Evolutionary conservation across 805 yeast genomes (phyloP), one percentile per base, ranked within the genome.

Genomic region (Ogataea populi-albae): DNA sequence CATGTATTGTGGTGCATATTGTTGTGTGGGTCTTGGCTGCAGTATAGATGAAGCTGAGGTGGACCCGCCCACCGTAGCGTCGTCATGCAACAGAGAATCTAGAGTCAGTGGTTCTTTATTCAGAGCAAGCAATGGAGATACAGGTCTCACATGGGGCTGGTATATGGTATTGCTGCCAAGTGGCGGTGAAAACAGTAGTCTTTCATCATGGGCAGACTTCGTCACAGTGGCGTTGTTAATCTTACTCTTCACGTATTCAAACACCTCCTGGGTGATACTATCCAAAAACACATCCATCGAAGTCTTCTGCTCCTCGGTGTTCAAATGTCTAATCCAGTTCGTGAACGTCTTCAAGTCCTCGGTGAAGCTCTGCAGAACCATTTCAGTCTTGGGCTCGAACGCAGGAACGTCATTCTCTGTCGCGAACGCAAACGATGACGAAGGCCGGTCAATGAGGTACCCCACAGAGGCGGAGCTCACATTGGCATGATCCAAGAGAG

Each of bases 211-310:
- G 8, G 35, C 38, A 10, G 44, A 17, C 33, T 35, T 37, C 18
- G 44, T 41, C 24, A 41, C 40, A 17, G 45, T 39, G 7, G 46
- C 35, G 35, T 38, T 46, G 33, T 68, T 71, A 37, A 71, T 52
- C 40, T 65, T 68, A 17, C 66, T 56, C 48, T 67, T 66, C 48
- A 71, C 65, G 26, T 71, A 61, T 21, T 68, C 56, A 45, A 72
- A 59, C 20, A 69, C 69, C 40, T 68, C 75, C 32, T 65, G 57
- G 6, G 70, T 67, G 35, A 73, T 59, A 40, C 61, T 64, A 41
- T 57, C 59, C 44, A 76, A 59, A 52, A 75, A 65, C 46, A 71
- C 60, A 42, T 73, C 77, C 46, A 72, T 61, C 57, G 72, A 64
- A 26, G 71, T 59, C 36, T 62, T 54, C 43, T 62, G 71, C 44